Conservation (phyloP, 2,329 filamentous ascomycete species). For the Aspergillus sp. region DNA sequence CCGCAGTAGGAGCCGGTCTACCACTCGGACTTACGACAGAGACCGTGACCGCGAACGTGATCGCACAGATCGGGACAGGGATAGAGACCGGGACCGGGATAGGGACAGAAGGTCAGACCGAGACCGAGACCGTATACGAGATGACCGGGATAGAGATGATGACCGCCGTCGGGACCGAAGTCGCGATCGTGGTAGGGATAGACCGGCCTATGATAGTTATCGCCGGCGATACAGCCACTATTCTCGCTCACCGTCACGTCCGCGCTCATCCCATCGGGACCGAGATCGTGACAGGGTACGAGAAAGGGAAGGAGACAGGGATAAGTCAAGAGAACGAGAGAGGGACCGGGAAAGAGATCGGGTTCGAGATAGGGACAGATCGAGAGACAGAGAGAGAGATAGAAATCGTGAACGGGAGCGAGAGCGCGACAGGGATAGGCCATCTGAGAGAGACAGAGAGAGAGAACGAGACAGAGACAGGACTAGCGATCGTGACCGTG, state of each 20-base stretch:
- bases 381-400: conserved; percentile 9
- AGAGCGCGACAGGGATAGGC: neutral
- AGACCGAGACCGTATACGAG: conserved; percentile 10
- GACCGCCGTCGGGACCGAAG: conserved; percentile 18
- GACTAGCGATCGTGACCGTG: conserved; percentile 13
- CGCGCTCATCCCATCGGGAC: conserved; percentile 9
- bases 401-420: neutral
- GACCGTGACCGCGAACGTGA: conserved; percentile 23
- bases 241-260: conserved; percentile 26
- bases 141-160: conserved; percentile 20
- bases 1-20: conserved; percentile 37
- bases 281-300: conserved; percentile 12
- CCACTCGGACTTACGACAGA: conserved; percentile 25
- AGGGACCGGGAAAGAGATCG: conserved; percentile 14
- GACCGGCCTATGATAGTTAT: conserved; percentile 21
- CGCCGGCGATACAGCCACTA: conserved; percentile 25
- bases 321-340: conserved; percentile 13
- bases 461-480: conserved; percentile 9
- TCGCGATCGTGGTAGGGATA: conserved; percentile 6
- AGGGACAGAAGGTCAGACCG: conserved; percentile 6
- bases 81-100: conserved; percentile 3
- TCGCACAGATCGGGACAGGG: conserved; percentile 1
- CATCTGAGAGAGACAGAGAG: conserved; percentile 8
- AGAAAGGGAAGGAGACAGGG: conserved; percentile 11
- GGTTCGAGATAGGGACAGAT: conserved; percentile 9